These are phyloP conservation scores for Silene noctiflora DNA, from an alignment of 179 eudicot genomes.

Conservation along the genomic window DNA sequence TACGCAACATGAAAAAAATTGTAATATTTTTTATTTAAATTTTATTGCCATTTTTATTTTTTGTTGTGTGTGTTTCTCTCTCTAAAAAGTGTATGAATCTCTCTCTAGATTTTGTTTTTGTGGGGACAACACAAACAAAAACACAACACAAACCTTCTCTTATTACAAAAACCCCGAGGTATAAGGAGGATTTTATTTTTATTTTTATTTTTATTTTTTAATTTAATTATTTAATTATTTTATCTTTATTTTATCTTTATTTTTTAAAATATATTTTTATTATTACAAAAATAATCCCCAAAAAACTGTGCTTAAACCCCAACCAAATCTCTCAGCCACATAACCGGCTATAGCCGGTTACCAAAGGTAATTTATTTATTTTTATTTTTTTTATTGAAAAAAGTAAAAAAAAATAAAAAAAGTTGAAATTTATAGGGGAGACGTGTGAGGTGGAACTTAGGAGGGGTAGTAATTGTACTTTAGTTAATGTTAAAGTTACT, in stretches of 20 bases:
- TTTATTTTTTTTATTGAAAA: too few relatives aligned
- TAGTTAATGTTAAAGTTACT: not conserved
- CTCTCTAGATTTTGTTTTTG: conserved; percentile 14
- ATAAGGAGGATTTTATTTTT: conserved; percentile 4
- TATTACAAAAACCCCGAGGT: conserved; percentile 36
- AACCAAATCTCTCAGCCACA: conserved; percentile 30
- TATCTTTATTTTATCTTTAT: too few relatives aligned
- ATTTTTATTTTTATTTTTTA: conserved; percentile 10
- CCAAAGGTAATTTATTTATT: not conserved
- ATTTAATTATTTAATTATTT: not conserved
- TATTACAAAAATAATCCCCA: conserved; percentile 12
- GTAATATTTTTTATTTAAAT: not conserved
- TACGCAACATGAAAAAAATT: conserved; percentile 20
- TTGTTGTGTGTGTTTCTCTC: conserved; percentile 18
- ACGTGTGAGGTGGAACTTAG: not conserved
- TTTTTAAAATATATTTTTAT: too few relatives aligned
- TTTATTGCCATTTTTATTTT: conserved; percentile 21
- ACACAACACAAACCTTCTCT: not conserved
- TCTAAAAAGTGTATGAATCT: conserved; percentile 19
- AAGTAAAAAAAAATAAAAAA: too few relatives aligned
- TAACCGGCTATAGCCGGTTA: conserved; percentile 35
- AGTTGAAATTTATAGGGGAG: not conserved
- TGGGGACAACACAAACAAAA: conserved; percentile 27
- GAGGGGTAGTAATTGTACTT: not conserved
- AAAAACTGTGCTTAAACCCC: conserved; percentile 47